phyloP scores from a whole-genome alignment of 176 grass and related monocot genomes.

The Metroxylon sagu region DNA sequence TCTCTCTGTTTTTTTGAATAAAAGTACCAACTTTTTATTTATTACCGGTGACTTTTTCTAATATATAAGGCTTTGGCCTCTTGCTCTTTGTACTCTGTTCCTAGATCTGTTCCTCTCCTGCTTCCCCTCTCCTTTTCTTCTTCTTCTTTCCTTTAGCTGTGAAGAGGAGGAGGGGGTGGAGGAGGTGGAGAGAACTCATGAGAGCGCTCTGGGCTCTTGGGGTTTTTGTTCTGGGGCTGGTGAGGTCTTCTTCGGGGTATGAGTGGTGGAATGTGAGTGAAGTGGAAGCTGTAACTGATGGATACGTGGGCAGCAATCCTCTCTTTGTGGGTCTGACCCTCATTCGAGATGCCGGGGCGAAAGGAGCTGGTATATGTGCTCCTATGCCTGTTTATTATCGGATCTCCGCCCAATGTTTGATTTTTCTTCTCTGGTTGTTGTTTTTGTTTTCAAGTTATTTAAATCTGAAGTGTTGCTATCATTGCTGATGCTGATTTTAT shows the following conservation, averaged over 20 bases:
- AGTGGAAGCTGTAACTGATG: slow-evolving; percentile 17
- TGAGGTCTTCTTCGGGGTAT: slow-evolving; percentile 23
- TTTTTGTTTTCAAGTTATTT: neutral
- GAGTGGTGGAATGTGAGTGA: slow-evolving; percentile 58
- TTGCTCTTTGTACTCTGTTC: neutral
- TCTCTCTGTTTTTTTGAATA: no score
- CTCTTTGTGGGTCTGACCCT: slow-evolving; percentile 71
- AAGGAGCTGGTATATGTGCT: slow-evolving; percentile 52
- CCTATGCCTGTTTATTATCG: neutral
- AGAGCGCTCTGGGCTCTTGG: slow-evolving; percentile 19
- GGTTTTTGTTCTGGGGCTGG: slow-evolving; percentile 16
- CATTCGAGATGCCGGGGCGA: slow-evolving; percentile 63
- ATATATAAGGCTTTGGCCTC: no score
- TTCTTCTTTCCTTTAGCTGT: neutral
- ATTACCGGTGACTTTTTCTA: no score
- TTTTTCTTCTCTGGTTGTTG: neutral
- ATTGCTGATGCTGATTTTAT: no score
- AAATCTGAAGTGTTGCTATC: no score
- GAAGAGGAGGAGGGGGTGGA: neutral
- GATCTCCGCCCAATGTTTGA: neutral
- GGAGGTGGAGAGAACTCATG: slow-evolving; percentile 6
- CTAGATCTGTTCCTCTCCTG: neutral
- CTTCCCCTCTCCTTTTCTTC: neutral
- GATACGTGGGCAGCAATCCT: slow-evolving; percentile 29
- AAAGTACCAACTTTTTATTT: no score